Conservation (phyloP, 1,139 yeast genomes). For the Blastobotrys elegans region DNA sequence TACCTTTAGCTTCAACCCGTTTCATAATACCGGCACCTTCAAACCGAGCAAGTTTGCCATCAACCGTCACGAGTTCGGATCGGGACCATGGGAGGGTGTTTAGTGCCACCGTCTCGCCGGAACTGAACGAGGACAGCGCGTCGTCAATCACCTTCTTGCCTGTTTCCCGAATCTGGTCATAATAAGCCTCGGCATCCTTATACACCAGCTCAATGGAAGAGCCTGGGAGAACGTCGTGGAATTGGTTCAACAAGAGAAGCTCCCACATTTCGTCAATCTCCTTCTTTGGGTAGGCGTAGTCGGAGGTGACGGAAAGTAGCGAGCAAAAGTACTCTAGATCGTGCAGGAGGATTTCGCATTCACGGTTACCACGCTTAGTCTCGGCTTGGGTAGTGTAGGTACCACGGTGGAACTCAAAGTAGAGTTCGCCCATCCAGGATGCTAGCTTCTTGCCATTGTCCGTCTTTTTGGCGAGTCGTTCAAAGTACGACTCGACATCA, state of each 20-base stretch:
- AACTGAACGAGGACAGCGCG: conserved; percentile 42
- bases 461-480: conserved; percentile 55
- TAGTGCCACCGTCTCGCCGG: conserved; percentile 24
- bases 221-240: conserved; percentile 96
- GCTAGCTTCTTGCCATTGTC: conserved; percentile 65
- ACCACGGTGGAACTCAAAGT: conserved; percentile 94
- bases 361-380: conserved; percentile 69
- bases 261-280: conserved; percentile 78
- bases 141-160: conserved; percentile 50
- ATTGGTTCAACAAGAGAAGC: conserved; percentile 80
- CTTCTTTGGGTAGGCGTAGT: conserved; percentile 65
- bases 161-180: conserved; percentile 49
- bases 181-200: conserved; percentile 81
- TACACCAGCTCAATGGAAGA: conserved; percentile 95
- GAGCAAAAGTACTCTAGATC: conserved; percentile 84
- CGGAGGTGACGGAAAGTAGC: conserved; percentile 52
- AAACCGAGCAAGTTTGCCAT: conserved; percentile 19
- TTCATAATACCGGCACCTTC: conserved; percentile 21
- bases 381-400: conserved; percentile 92
- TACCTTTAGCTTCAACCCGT: conserved; percentile 11
- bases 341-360: conserved; percentile 67
- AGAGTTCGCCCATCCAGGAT: conserved; percentile 89
- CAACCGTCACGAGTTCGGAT: conserved; percentile 46
- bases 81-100: conserved; percentile 71
- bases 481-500: conserved; percentile 73